Conservation (phyloP, 176 grass and related monocot species). For the Themeda triandra region DNA sequence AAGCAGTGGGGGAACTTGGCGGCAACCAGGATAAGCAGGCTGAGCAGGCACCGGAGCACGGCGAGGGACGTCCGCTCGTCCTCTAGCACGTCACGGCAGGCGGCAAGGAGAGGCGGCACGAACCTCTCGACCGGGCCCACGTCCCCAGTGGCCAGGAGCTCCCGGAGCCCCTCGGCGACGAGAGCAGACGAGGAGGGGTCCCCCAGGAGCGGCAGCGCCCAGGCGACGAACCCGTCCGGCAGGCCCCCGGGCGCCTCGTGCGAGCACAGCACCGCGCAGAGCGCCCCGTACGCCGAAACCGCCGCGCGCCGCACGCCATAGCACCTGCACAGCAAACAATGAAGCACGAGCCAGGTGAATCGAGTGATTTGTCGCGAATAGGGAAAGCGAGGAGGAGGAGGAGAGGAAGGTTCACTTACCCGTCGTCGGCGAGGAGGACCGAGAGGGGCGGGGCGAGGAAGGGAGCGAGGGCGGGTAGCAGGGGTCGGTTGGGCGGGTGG, state of each 20-base stretch:
- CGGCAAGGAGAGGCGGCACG: constrained; percentile 65
- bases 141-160: constrained; percentile 69
- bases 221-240: constrained; percentile 73
- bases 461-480: constrained; percentile 73
- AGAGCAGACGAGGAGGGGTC: constrained; percentile 48
- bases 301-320: constrained; percentile 70
- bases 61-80: constrained; percentile 83
- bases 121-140: constrained; percentile 58
- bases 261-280: constrained; percentile 72
- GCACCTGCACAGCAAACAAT: constrained; percentile 46
- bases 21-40: constrained; percentile 71
- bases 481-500: constrained; percentile 69
- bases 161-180: constrained; percentile 69
- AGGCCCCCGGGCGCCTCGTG: constrained; percentile 60
- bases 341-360: constrained; percentile 20
- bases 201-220: constrained; percentile 83
- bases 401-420: constrained; percentile 23
- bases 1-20: constrained; percentile 79
- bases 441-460: constrained; percentile 60
- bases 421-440: constrained; percentile 54
- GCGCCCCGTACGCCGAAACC: constrained; percentile 68
- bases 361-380: not conserved
- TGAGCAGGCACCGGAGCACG: constrained; percentile 71
- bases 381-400: no score
- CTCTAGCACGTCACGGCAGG: constrained; percentile 84